A percentile compares a stretch with the other conserved stretches of the same genome.
Evolutionary conservation across 441 rosid genomes (phyloP).

Genomic region (Croton laevigatus): DNA sequence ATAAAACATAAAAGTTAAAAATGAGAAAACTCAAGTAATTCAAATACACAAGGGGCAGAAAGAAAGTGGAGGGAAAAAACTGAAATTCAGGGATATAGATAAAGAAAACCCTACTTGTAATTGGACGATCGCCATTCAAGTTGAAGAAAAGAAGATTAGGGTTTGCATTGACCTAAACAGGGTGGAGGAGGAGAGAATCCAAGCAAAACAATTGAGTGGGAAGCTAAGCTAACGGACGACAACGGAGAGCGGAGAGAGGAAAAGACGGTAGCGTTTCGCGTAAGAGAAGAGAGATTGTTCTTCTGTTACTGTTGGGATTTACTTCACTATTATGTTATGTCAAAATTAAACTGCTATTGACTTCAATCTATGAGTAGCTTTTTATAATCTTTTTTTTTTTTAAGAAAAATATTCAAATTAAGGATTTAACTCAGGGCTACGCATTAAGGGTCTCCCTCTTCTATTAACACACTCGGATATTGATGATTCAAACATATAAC

Average conservation of each 20-base stretch:
- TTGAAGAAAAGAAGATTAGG: not conserved
- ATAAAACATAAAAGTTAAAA: not conserved
- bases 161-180: constrained; percentile 7
- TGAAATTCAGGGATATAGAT: not conserved
- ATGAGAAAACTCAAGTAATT: not conserved
- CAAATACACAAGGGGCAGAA: not conserved
- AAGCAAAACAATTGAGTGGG: not conserved
- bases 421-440: too few relatives aligned
- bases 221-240: not conserved
- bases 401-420: too few relatives aligned
- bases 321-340: not conserved
- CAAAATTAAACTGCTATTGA: not conserved
- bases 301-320: not conserved
- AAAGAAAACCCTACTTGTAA: constrained; percentile 2
- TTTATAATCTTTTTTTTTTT: too few relatives aligned
- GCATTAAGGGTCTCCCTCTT: too few relatives aligned
- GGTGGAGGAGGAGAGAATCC: not conserved
- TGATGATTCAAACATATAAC: too few relatives aligned
- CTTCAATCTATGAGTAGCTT: too few relatives aligned
- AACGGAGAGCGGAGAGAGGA: not conserved
- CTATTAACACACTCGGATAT: too few relatives aligned
- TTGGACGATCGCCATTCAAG: constrained; percentile 10
- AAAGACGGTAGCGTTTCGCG: constrained; percentile 8
- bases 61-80: not conserved
- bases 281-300: not conserved